Percentiles rank a stretch among this genome's conserved stretches.
These are phyloP conservation scores for Aspergillus hiratsukae DNA, from an alignment of 2,329 filamentous ascomycete species.

Conservation along the genomic window DNA sequence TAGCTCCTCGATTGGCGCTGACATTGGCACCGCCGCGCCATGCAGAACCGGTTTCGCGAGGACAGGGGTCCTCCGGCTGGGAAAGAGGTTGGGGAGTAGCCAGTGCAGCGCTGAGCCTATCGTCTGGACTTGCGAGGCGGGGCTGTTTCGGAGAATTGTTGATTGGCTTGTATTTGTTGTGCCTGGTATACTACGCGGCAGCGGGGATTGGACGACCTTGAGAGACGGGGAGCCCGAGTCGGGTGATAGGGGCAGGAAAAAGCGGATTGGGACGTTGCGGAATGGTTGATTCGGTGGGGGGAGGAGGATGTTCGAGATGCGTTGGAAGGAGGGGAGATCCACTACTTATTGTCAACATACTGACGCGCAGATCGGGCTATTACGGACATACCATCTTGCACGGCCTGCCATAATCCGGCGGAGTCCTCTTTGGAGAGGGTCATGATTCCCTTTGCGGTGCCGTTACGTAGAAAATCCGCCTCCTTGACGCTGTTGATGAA, in stretches of 20 bases:
- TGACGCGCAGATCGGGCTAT: neutral
- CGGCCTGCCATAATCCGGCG: slow-evolving; percentile 74
- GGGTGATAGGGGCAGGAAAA: slow-evolving; percentile 74
- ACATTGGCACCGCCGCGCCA: slow-evolving; percentile 76
- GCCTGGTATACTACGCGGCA: slow-evolving; percentile 49
- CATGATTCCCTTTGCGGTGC: slow-evolving; percentile 87
- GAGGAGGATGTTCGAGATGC: slow-evolving; percentile 72
- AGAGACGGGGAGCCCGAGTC: slow-evolving; percentile 46
- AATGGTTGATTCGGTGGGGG: slow-evolving; percentile 64
- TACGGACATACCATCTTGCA: slow-evolving; percentile 59
- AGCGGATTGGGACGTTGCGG: slow-evolving; percentile 76
- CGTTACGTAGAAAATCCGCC: slow-evolving; percentile 83
- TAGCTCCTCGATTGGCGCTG: slow-evolving; percentile 74
- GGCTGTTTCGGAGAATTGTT: slow-evolving; percentile 11
- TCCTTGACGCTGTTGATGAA: slow-evolving; percentile 69
- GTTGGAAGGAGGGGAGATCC: slow-evolving; percentile 66
- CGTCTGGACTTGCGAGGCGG: slow-evolving; percentile 54
- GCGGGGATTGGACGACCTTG: slow-evolving; percentile 70
- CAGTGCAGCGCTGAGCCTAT: slow-evolving; percentile 73
- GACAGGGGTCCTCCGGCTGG: slow-evolving; percentile 76
- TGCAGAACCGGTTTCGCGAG: slow-evolving; percentile 82
- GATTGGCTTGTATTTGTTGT: slow-evolving; percentile 23
- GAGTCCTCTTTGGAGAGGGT: slow-evolving; percentile 79
- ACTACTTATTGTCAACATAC: slow-evolving; percentile 44
- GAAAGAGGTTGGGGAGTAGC: slow-evolving; percentile 77